Evolutionary conservation across 495 filamentous ascomycete genomes (phyloP).

Genomic region (Sporormia fimetaria): DNA sequence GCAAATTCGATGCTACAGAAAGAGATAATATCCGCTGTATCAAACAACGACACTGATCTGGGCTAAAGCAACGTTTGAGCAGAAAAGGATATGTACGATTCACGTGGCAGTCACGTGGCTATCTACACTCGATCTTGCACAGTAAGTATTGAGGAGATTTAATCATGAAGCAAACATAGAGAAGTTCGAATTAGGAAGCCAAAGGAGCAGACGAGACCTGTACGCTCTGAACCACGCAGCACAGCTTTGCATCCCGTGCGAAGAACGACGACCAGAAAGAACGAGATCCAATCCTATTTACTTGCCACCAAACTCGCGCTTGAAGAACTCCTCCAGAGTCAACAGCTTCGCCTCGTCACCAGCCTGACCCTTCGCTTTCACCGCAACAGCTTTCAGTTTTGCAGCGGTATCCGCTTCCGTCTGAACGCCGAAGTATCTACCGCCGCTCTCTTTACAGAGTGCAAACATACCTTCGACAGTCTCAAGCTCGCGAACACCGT

Average conservation of each 20-base stretch:
- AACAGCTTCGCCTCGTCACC: constrained; percentile 8
- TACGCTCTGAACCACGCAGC: constrained; percentile 2
- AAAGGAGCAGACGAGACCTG: too few species aligned
- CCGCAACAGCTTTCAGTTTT: constrained; percentile 7
- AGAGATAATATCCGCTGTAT: too few species aligned
- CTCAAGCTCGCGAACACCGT: constrained; percentile 7
- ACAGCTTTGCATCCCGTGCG: constrained; percentile 2
- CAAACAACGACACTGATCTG: too few species aligned
- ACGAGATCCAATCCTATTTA: not conserved
- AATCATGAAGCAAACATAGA: too few species aligned
- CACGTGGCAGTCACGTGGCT: too few species aligned
- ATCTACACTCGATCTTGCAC: too few species aligned
- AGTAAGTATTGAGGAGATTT: too few species aligned
- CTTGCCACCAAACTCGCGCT: constrained; percentile 8
- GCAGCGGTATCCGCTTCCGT: constrained; percentile 8
- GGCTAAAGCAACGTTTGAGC: too few species aligned
- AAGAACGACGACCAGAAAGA: not conserved
- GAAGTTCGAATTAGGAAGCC: too few species aligned
- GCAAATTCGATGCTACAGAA: too few species aligned
- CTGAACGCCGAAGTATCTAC: constrained; percentile 10
- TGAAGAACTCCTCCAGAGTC: constrained; percentile 12
- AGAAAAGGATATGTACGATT: too few species aligned
- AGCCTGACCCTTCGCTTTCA: constrained; percentile 6
- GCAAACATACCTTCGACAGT: constrained; percentile 13
- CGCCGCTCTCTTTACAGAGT: constrained; percentile 9